A percentile compares a stretch with the other conserved stretches of the same genome.
Evolutionary conservation across 768 basidiomycete genomes (phyloP).

Genomic region (Hirschioporus abietinus): DNA sequence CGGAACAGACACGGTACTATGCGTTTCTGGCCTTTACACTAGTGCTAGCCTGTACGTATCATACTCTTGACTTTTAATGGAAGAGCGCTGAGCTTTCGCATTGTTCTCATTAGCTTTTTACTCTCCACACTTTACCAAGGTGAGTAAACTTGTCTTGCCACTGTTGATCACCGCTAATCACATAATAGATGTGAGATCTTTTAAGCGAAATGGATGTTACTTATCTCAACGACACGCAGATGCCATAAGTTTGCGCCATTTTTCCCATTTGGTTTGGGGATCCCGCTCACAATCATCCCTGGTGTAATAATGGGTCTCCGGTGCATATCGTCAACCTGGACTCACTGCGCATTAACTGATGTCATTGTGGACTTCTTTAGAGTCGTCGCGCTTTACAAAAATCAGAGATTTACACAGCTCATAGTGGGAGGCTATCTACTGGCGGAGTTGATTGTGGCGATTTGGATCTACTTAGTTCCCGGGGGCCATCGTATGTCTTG

Average conservation of each 20-base stretch:
- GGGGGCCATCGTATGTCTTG: conserved; percentile 1
- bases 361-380: not conserved
- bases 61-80: not conserved
- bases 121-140: not conserved
- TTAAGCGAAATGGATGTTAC: not conserved
- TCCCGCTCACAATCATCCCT: not conserved
- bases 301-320: conserved; percentile 1
- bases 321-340: not conserved
- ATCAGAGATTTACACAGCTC: not conserved
- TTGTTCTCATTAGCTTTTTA: not conserved
- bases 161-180: not conserved
- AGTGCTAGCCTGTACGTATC: not conserved
- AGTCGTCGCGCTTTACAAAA: not conserved
- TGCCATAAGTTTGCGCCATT: not conserved
- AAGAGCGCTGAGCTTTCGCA: not conserved
- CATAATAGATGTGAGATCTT: not conserved
- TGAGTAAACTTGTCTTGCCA: not conserved
- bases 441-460: not conserved
- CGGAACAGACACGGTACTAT: not conserved
- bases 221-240: not conserved
- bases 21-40: not conserved
- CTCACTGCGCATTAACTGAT: not conserved
- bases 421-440: not conserved
- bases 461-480: not conserved
- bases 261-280: not conserved